Conservation (phyloP, 169 alveolate species). For the Plasmodium gonderi region DNA sequence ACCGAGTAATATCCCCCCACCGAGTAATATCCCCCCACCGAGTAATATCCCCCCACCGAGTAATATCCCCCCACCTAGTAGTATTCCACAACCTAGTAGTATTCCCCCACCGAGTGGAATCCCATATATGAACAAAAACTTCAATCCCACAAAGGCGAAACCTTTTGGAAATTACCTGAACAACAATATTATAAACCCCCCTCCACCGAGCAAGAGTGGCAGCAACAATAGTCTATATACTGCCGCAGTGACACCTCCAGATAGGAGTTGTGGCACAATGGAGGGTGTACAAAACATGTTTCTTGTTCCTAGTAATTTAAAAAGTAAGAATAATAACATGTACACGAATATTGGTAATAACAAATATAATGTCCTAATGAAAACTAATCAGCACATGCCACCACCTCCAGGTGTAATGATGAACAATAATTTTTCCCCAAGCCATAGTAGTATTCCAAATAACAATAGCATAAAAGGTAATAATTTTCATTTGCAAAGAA, state of each 20-base stretch:
- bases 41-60: background rate
- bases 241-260: background rate
- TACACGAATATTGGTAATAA: background rate
- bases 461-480: background rate
- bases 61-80: background rate
- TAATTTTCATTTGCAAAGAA: background rate
- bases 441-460: background rate
- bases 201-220: background rate
- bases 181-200: slow-evolving; percentile 4
- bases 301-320: background rate
- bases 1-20: background rate
- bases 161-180: background rate
- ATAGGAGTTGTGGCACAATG: background rate
- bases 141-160: background rate
- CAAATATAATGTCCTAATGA: background rate
- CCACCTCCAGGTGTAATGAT: background rate
- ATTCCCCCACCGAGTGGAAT: background rate
- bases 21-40: background rate
- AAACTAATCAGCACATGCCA: background rate
- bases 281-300: background rate
- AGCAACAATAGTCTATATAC: background rate
- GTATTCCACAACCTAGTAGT: background rate
- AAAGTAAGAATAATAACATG: background rate
- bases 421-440: background rate
- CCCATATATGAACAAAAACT: slow-evolving; percentile 17